phyloP scores from a whole-genome alignment of 345 rosid species.

The Lumnitzera racemosa region DNA sequence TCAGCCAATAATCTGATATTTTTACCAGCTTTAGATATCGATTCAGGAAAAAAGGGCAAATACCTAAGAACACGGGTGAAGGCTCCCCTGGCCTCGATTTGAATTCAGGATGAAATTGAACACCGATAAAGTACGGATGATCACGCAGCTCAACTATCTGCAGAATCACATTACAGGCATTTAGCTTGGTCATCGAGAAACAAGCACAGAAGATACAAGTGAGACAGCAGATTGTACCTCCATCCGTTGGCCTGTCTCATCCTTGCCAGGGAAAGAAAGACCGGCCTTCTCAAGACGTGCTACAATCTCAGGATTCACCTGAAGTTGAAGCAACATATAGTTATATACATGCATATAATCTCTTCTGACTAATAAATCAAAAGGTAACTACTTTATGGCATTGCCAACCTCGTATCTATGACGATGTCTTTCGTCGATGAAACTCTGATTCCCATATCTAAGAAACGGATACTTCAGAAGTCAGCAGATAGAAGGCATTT shows the following conservation, averaged over 20 bases:
- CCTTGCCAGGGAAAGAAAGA: slow-evolving; percentile 82
- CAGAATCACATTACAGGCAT: slow-evolving; percentile 3
- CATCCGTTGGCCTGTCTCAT: slow-evolving; percentile 80
- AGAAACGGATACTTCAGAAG: neutral
- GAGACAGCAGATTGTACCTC: slow-evolving; percentile 40
- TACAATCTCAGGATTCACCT: slow-evolving; percentile 92
- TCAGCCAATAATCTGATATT: too few relatives aligned
- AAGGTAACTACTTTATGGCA: too few relatives aligned
- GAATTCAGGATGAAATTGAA: slow-evolving; percentile 94
- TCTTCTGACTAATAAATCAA: too few relatives aligned
- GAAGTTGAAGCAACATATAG: slow-evolving; percentile 8
- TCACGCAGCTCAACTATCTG: slow-evolving; percentile 63
- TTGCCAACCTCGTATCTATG: slow-evolving; percentile 85
- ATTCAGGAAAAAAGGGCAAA: neutral
- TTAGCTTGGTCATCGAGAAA: neutral
- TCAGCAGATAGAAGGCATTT: slow-evolving; percentile 1
- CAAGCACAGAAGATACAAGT: neutral
- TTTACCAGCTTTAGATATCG: neutral
- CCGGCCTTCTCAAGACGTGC: slow-evolving; percentile 65
- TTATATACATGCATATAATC: too few relatives aligned
- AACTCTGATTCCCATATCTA: slow-evolving; percentile 68
- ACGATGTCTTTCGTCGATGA: slow-evolving; percentile 87
- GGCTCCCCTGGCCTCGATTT: slow-evolving; percentile 95
- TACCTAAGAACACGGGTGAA: slow-evolving; percentile 85
- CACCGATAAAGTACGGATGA: slow-evolving; percentile 76